Percentiles rank a stretch among this genome's conserved stretches.
Evolutionary conservation across 352 stramenopile genomes (phyloP).

Genomic region (Phytophthora pini): DNA sequence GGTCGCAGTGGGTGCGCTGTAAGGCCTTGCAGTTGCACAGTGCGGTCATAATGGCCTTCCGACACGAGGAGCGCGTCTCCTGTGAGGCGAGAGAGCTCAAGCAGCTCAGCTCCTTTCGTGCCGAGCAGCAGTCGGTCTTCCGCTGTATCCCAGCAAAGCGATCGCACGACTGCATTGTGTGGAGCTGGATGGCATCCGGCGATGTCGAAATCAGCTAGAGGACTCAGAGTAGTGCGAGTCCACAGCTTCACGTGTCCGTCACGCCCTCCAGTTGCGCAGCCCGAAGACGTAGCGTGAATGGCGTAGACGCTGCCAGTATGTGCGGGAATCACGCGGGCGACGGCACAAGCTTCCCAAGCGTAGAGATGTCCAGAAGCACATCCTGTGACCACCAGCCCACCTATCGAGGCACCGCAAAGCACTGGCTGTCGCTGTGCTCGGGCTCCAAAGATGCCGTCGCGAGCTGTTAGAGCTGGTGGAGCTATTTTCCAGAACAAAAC

Average conservation of each 20-base stretch:
- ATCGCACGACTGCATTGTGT: constrained; percentile 53
- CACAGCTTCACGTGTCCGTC: constrained; percentile 82
- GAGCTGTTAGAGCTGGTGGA: constrained; percentile 52
- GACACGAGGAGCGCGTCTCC: constrained; percentile 65
- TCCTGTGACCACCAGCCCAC: constrained; percentile 58
- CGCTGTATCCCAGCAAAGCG: constrained; percentile 70
- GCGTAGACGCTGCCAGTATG: constrained; percentile 75
- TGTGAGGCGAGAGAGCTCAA: constrained; percentile 75
- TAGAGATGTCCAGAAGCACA: constrained; percentile 75
- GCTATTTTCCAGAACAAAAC: constrained; percentile 78
- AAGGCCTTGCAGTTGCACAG: constrained; percentile 54
- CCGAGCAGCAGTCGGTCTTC: constrained; percentile 77
- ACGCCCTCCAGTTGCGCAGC: constrained; percentile 63
- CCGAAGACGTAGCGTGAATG: constrained; percentile 59
- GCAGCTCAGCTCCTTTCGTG: constrained; percentile 69
- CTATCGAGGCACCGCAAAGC: constrained; percentile 69
- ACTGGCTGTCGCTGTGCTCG: constrained; percentile 61
- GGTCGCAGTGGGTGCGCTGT: constrained; percentile 49
- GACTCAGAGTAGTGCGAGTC: constrained; percentile 47
- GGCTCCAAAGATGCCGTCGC: constrained; percentile 67
- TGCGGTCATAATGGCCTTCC: constrained; percentile 66
- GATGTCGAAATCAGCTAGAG: constrained; percentile 72
- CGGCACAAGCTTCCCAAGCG: constrained; percentile 69
- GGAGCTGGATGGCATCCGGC: constrained; percentile 56
- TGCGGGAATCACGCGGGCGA: constrained; percentile 63